phyloP scores from a whole-genome alignment of 768 basidiomycete species.

The Russula foetens region DNA sequence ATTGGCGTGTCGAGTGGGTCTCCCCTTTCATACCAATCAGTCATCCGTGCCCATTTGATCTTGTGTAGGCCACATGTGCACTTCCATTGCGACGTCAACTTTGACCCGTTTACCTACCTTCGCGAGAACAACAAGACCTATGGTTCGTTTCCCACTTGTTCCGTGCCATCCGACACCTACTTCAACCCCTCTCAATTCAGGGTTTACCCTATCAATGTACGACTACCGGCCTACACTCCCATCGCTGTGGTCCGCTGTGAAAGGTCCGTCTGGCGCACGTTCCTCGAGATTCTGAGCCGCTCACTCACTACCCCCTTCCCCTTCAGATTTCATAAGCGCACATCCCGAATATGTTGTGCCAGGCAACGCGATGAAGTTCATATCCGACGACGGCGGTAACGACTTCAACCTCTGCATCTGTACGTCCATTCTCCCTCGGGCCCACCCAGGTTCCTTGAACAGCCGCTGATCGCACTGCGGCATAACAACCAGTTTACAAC shows the following conservation, averaged over 20 bases:
- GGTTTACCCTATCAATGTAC: slow-evolving; percentile 65
- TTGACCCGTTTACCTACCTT: slow-evolving; percentile 68
- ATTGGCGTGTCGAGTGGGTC: slow-evolving; percentile 84
- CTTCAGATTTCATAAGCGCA: slow-evolving; percentile 51
- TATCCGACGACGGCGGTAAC: slow-evolving; percentile 64
- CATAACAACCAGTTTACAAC: slow-evolving; percentile 66
- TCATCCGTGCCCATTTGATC: neutral
- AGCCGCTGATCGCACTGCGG: neutral
- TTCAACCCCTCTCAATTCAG: slow-evolving; percentile 27
- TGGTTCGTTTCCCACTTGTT: slow-evolving; percentile 34
- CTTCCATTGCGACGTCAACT: slow-evolving; percentile 70
- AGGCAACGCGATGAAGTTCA: slow-evolving; percentile 63
- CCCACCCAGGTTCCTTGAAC: neutral
- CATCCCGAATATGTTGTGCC: slow-evolving; percentile 54
- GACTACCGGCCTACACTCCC: slow-evolving; percentile 78
- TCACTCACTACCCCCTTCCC: too few relatives aligned
- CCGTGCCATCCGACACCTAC: neutral
- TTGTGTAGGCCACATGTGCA: slow-evolving; percentile 58
- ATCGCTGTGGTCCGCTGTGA: slow-evolving; percentile 68
- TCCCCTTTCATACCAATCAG: neutral
- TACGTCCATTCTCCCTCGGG: slow-evolving; percentile 24
- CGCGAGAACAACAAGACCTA: slow-evolving; percentile 75
- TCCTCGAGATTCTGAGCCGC: slow-evolving; percentile 16
- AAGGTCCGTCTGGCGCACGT: slow-evolving; percentile 34
- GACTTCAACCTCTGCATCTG: slow-evolving; percentile 74